Evolutionary conservation across 805 yeast genomes (phyloP).

Genomic region (Saccharomycopsis capsularis): DNA sequence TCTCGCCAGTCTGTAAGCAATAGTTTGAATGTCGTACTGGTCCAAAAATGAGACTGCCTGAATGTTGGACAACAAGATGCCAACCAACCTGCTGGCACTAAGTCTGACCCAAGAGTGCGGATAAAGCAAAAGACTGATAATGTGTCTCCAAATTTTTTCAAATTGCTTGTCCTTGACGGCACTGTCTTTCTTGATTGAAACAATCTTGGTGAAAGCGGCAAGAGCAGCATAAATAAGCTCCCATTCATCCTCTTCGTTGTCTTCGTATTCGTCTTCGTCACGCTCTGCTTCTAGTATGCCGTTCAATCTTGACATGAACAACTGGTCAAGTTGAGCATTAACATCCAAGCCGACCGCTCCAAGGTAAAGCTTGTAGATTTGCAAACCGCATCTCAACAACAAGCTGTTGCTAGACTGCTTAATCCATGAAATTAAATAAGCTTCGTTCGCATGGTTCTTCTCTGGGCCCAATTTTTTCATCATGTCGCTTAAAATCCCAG

Average conservation of each 20-base stretch:
- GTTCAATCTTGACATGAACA: conserved; percentile 28
- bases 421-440: conserved; percentile 55
- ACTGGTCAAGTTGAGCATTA: conserved; percentile 34
- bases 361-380: conserved; percentile 57
- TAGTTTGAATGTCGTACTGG: conserved; percentile 51
- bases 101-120: conserved; percentile 93
- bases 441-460: conserved; percentile 35
- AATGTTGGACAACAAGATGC: conserved; percentile 40
- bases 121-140: conserved; percentile 54
- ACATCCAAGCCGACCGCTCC: conserved; percentile 38
- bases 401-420: conserved; percentile 43
- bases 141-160: conserved; percentile 40
- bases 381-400: conserved; percentile 67
- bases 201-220: conserved; percentile 35
- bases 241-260: conserved; percentile 53
- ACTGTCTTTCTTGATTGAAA: conserved; percentile 33
- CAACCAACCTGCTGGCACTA: conserved; percentile 52
- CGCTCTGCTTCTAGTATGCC: conserved; percentile 28
- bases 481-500: conserved; percentile 49
- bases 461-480: conserved; percentile 41
- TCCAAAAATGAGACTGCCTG: conserved; percentile 32
- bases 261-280: conserved; percentile 31
- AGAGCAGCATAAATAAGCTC: conserved; percentile 67
- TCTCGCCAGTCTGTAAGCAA: conserved; percentile 61
- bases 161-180: conserved; percentile 26